Conservation (phyloP, 140 eudicot species). For the Bidens hawaiensis region DNA sequence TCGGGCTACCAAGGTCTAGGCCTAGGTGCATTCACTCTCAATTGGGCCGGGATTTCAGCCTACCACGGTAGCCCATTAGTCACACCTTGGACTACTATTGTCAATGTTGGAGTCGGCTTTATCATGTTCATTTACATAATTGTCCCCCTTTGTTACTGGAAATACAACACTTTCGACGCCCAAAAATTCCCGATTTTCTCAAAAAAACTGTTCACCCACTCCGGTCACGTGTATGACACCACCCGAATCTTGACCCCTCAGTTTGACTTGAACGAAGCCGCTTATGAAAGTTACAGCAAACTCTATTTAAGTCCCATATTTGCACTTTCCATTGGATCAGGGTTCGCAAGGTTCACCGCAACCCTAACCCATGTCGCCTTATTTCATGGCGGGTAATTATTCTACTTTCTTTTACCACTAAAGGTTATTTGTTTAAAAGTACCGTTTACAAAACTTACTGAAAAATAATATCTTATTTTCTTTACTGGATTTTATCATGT, state of each 20-base stretch:
- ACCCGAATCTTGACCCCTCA: constrained; percentile 77
- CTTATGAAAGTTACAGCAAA: constrained; percentile 71
- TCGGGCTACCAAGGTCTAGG: constrained; percentile 90
- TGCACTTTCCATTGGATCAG: constrained; percentile 92
- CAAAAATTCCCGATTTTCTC: constrained; percentile 82
- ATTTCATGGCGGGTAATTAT: constrained; percentile 78
- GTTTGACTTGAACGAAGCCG: constrained; percentile 62
- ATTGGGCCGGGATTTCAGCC: constrained; percentile 96
- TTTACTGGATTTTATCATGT: background rate
- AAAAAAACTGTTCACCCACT: constrained; percentile 56
- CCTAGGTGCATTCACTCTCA: constrained; percentile 87
- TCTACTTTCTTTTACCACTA: too few species aligned
- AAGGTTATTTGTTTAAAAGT: background rate
- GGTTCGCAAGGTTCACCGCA: constrained; percentile 82
- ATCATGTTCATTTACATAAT: constrained; percentile 84
- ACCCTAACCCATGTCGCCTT: constrained; percentile 78
- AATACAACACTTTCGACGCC: constrained; percentile 76
- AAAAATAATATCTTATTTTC: background rate
- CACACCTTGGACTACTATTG: constrained; percentile 76
- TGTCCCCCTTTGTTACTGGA: constrained; percentile 88
- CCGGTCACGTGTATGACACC: constrained; percentile 73
- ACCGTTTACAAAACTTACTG: too few species aligned
- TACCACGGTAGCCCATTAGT: constrained; percentile 95
- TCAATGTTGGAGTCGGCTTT: constrained; percentile 82
- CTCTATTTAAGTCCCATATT: constrained; percentile 88